Evolutionary conservation across 495 filamentous ascomycete species (phyloP).

Genomic region (Bryoglossum gracile): DNA sequence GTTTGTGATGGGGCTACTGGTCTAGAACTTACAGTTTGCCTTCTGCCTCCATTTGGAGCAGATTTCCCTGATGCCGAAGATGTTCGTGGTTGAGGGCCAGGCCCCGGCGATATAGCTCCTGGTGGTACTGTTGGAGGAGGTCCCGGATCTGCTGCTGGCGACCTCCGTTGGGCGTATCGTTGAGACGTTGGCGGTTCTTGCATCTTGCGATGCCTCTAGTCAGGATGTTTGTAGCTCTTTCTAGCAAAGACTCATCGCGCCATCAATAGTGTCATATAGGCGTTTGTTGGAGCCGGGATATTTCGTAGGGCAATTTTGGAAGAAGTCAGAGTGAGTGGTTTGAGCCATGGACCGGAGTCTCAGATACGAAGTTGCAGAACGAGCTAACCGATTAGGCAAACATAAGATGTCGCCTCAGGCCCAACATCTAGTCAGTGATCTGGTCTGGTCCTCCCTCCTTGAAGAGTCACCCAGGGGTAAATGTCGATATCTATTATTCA

Average conservation of each 20-base stretch:
- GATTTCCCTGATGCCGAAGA: slow-evolving; percentile 39
- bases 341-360: too few species aligned
- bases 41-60: slow-evolving; percentile 33
- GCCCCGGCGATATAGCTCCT: slow-evolving; percentile 36
- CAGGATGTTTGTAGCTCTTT: background rate
- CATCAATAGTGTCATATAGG: too few species aligned
- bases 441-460: too few species aligned
- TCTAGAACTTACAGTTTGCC: slow-evolving; percentile 42
- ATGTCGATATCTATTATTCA: too few species aligned
- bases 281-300: too few species aligned
- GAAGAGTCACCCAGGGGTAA: too few species aligned
- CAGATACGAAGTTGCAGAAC: too few species aligned
- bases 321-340: too few species aligned
- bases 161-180: slow-evolving; percentile 30
- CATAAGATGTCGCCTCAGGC: too few species aligned
- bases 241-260: slow-evolving; percentile 14
- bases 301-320: too few species aligned
- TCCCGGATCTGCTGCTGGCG: slow-evolving; percentile 41
- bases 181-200: slow-evolving; percentile 19
- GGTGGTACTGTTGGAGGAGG: slow-evolving; percentile 42
- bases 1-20: slow-evolving; percentile 4
- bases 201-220: slow-evolving; percentile 10
- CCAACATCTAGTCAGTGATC: too few species aligned
- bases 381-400: too few species aligned
- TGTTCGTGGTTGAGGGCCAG: slow-evolving; percentile 34